These are phyloP conservation scores for Penicillium sp. DNA, from an alignment of 2,329 filamentous ascomycete species.

Conservation along the genomic window DNA sequence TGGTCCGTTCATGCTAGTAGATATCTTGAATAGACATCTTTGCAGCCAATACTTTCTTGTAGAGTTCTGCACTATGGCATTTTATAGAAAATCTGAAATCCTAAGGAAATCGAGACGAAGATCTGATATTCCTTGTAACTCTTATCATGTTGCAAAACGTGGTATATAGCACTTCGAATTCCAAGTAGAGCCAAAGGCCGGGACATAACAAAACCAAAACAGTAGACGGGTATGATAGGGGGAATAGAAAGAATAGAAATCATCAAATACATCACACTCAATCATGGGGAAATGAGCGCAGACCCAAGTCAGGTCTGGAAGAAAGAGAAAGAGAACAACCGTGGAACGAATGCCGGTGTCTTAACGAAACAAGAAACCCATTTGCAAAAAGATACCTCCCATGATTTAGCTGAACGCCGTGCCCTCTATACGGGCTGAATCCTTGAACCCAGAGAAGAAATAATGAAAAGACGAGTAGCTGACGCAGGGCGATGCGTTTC, in stretches of 20 bases:
- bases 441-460: conserved; percentile 1
- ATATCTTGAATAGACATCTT: conserved; percentile 10
- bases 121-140: conserved; percentile 1
- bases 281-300: background rate
- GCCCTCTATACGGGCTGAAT: conserved; percentile 18
- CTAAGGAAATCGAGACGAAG: background rate
- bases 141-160: background rate
- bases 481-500: conserved; percentile 9
- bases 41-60: background rate
- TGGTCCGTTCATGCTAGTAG: conserved; percentile 50
- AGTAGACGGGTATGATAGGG: conserved; percentile 13
- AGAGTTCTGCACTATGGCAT: background rate
- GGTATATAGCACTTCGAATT: conserved; percentile 4
- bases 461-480: background rate
- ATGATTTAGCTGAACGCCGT: conserved; percentile 27
- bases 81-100: background rate
- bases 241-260: background rate
- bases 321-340: background rate
- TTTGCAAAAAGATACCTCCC: conserved; percentile 6
- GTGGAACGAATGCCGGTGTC: conserved; percentile 6
- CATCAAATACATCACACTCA: conserved; percentile 10
- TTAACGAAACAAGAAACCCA: background rate
- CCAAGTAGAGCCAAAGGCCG: conserved; percentile 2
- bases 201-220: background rate
- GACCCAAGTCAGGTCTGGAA: background rate